Base-by-base conservation (phyloP, 306 rosid species). In the Sicyos edulis region DNA sequence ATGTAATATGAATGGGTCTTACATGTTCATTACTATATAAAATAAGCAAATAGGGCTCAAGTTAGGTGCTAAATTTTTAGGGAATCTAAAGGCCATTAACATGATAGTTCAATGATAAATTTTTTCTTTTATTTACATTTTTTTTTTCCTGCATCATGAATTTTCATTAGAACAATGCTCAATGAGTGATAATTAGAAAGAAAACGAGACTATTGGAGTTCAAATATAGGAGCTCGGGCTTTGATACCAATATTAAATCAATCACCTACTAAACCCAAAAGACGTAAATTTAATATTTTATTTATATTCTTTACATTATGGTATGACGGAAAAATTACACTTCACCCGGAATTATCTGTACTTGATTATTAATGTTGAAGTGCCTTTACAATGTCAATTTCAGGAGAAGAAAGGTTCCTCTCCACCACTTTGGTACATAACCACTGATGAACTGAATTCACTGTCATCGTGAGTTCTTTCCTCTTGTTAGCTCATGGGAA, bases 371-470 rank as follows among this genome's bases (percentile, higher is more conserved):
- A 67, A 67, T 47, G 32, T 67, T 6, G 42, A 70, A 34, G 19
- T 53, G 32, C 32, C 57, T 29, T 77, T 60, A 9, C 76, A 58
- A 73, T 52, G 74, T 62, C 71, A 68, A 73, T 85, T 84, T 84
- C 77, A 88, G 98, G 96, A 88, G 86, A 92, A 87, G 80, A 92
- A 85, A 70, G 88, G 90, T 47, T 81, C 85, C 44, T 19, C 90
- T 51, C 88, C 96, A 74, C 96, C 96, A 75, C 70, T 82, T 34
- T 92, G 98, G 91, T 75, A 80, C 56, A 63, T 88, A 75, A 90
- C 88, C 20, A 82, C 78, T 9, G 83, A 86, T 74, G 96, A 90
- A 70, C 85, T 90, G 58, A 88, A 90, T 79, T 92, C 96, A 59
- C 73, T 92, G 79, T 88, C 98, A 56, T 78, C 90, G 96, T 92